Conservation (phyloP, 1,284 basidiomycete genomes). For the Trametes hirsuta region DNA sequence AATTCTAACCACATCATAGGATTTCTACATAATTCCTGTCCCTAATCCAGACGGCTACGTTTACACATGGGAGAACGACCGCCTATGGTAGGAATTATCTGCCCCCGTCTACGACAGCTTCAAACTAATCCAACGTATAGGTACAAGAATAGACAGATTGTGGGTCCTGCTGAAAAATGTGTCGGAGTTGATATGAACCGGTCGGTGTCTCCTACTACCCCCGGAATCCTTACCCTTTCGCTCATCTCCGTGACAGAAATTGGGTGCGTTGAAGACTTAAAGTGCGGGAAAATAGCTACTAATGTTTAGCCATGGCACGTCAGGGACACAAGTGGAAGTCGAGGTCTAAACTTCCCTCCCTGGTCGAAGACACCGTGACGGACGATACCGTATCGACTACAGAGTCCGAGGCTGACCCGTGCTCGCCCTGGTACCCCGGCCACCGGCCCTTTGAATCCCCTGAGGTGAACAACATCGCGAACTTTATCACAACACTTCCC, state of each 20-base stretch:
- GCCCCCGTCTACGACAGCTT: too few relatives aligned
- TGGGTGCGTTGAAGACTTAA: conserved; percentile 28
- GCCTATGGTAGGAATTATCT: conserved; percentile 60
- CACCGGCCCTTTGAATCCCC: conserved; percentile 72
- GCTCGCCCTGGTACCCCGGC: conserved; percentile 77
- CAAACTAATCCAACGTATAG: conserved; percentile 29
- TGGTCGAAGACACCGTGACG: not conserved
- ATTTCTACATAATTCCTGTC: conserved; percentile 78
- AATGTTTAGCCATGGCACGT: not conserved
- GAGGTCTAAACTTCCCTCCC: conserved; percentile 32
- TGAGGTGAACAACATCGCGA: conserved; percentile 77
- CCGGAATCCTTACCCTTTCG: not conserved
- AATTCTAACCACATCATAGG: conserved; percentile 37
- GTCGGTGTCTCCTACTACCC: conserved; percentile 31
- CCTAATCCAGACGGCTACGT: conserved; percentile 87
- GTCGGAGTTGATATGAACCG: conserved; percentile 83
- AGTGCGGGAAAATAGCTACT: not conserved
- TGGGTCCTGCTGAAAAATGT: conserved; percentile 54
- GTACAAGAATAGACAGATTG: conserved; percentile 78
- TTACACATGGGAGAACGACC: conserved; percentile 59
- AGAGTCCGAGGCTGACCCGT: conserved; percentile 49
- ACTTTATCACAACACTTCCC: conserved; percentile 63
- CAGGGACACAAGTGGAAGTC: conserved; percentile 69
- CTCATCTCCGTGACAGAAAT: conserved; percentile 24
- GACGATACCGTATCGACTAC: conserved; percentile 29